phyloP scores from a whole-genome alignment of 495 filamentous ascomycete genomes.

The Ramalina peruviana region DNA sequence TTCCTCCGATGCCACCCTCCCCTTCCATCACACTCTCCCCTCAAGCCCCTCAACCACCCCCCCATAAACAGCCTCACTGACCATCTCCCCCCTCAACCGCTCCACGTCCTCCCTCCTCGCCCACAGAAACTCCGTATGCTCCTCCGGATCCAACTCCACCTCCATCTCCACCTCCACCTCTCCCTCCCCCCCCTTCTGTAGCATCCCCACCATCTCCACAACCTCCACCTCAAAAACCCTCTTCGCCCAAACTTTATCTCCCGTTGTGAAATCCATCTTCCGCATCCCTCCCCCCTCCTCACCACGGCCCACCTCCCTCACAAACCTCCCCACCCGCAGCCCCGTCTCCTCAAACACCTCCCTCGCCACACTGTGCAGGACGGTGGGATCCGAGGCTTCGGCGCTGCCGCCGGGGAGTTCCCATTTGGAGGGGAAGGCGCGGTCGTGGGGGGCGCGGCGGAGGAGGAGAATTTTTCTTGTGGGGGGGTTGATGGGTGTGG shows the following conservation, averaged over 20 bases:
- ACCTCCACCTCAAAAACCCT: constrained; percentile 24
- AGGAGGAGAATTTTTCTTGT: constrained; percentile 33
- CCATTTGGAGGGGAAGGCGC: constrained; percentile 36
- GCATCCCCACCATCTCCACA: not conserved
- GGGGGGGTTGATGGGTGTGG: not conserved
- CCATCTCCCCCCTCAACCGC: constrained; percentile 8
- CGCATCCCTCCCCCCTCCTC: no score
- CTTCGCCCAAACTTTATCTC: constrained; percentile 18
- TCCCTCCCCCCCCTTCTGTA: not conserved
- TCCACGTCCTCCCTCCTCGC: constrained; percentile 24
- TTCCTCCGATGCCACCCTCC: no score
- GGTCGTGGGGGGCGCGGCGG: constrained; percentile 33
- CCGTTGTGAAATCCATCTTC: constrained; percentile 15
- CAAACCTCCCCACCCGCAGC: constrained; percentile 31
- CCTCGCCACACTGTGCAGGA: constrained; percentile 39
- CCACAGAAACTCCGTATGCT: constrained; percentile 35
- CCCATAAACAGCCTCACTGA: not conserved
- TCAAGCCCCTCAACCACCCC: not conserved
- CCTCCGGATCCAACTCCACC: constrained; percentile 22
- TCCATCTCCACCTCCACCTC: constrained; percentile 15
- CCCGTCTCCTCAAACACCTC: constrained; percentile 49
- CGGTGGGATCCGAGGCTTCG: constrained; percentile 33
- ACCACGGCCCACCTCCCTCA: constrained; percentile 24
- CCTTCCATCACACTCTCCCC: no score
- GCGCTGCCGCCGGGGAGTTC: constrained; percentile 43